phyloP scores from a whole-genome alignment of 148 eudicot genomes.

The Rhododendron mucronatum region DNA sequence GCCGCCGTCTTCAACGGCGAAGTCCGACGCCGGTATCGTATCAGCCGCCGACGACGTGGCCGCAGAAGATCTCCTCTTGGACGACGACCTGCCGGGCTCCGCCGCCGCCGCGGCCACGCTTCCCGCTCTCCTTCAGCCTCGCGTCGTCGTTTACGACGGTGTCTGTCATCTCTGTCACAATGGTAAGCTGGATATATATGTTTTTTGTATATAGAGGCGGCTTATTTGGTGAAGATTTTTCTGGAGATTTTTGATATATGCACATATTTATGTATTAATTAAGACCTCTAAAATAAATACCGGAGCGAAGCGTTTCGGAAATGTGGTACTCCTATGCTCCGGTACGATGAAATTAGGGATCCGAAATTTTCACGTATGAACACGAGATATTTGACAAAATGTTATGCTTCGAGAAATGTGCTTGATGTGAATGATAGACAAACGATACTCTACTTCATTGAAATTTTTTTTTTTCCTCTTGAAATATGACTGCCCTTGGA shows the following conservation, averaged over 20 bases:
- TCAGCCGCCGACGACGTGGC: conserved; percentile 13
- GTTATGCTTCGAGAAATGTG: too few species aligned
- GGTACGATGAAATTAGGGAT: neutral
- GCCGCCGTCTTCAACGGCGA: neutral
- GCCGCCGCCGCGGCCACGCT: conserved; percentile 1
- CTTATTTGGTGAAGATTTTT: too few species aligned
- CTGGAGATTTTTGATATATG: too few species aligned
- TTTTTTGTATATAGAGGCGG: too few species aligned
- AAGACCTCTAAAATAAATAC: neutral
- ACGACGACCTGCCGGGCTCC: neutral
- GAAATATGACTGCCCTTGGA: neutral
- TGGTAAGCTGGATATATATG: too few species aligned
- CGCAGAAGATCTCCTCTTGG: conserved; percentile 15
- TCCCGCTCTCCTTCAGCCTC: conserved; percentile 54
- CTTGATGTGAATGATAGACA: too few species aligned
- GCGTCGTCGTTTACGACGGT: conserved; percentile 84
- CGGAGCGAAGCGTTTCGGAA: neutral
- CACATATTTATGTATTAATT: too few species aligned
- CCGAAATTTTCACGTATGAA: neutral
- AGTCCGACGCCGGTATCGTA: neutral
- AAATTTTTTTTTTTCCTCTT: too few species aligned
- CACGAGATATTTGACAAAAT: neutral
- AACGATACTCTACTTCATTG: too few species aligned
- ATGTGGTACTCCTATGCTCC: too few species aligned
- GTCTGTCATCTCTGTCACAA: conserved; percentile 81